phyloP scores from a whole-genome alignment of 2,329 filamentous ascomycete species.

The Pseudopyricularia javanii region DNA sequence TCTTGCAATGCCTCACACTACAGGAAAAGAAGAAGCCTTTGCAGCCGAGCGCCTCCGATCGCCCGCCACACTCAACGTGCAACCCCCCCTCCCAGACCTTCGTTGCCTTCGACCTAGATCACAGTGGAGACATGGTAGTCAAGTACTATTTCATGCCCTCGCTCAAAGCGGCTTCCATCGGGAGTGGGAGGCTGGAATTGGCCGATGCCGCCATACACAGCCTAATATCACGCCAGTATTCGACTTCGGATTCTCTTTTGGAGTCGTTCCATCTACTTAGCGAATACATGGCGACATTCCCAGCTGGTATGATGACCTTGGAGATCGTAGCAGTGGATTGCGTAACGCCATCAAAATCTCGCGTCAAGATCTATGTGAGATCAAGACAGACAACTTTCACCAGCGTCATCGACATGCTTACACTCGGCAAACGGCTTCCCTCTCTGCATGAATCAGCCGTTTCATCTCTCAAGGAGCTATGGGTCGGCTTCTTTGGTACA shows the following conservation, averaged over 20 bases:
- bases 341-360: conserved; percentile 12
- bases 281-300: background rate
- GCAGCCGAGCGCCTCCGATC: no score
- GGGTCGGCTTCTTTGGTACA: conserved; percentile 1
- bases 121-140: no score
- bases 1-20: no score
- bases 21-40: no score
- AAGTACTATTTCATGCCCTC: no score
- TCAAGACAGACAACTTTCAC: conserved; percentile 15
- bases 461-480: background rate
- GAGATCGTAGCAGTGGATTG: conserved; percentile 21
- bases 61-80: no score
- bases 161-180: no score
- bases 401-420: background rate
- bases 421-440: background rate
- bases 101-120: conserved; percentile 13
- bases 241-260: no score
- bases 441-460: background rate
- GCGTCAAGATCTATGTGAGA: conserved; percentile 24
- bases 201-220: no score
- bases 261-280: background rate
- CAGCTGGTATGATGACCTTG: conserved; percentile 4
- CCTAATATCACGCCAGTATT: no score
- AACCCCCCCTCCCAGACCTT: conserved; percentile 7
- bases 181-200: no score